Conservation (phyloP, 345 rosid species). For the Pistacia vera region DNA sequence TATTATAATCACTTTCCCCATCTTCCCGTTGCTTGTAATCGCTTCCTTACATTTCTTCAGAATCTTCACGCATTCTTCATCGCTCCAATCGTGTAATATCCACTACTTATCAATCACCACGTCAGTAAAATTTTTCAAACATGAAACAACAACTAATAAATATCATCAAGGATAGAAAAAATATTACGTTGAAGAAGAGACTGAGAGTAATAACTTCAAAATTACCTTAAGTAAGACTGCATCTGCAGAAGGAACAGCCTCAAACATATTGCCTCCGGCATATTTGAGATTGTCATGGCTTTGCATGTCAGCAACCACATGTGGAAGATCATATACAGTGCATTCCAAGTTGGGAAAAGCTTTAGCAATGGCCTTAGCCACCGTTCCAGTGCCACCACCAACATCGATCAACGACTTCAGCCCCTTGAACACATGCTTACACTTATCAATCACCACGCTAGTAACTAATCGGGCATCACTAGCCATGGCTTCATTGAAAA, state of each 20-base stretch:
- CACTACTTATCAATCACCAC: conserved; percentile 20
- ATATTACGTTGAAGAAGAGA: neutral
- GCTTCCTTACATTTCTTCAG: conserved; percentile 41
- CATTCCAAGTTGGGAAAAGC: conserved; percentile 39
- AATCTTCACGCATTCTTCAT: conserved; percentile 47
- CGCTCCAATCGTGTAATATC: conserved; percentile 49
- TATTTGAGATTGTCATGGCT: conserved; percentile 28
- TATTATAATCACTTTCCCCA: conserved; percentile 33
- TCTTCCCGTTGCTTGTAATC: conserved; percentile 15
- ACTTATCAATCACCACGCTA: conserved; percentile 19
- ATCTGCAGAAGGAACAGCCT: conserved; percentile 41
- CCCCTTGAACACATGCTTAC: conserved; percentile 33
- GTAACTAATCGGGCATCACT: conserved; percentile 32
- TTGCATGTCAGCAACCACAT: conserved; percentile 31
- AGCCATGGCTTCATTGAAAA: conserved; percentile 39
- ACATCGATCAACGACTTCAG: conserved; percentile 41
- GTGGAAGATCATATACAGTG: conserved; percentile 44
- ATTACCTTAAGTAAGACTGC: conserved; percentile 41
- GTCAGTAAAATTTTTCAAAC: no score
- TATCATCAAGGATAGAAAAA: no score
- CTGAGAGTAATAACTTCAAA: neutral
- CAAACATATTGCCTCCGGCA: conserved; percentile 45
- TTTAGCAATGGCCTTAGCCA: conserved; percentile 32
- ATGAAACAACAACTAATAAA: no score
- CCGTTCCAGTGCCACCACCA: conserved; percentile 46